Percentiles rank a stretch among this genome's conserved stretches.
These are phyloP conservation scores for Trichosporon sp. DNA, from an alignment of 1,284 basidiomycete genomes.

Conservation along the genomic window DNA sequence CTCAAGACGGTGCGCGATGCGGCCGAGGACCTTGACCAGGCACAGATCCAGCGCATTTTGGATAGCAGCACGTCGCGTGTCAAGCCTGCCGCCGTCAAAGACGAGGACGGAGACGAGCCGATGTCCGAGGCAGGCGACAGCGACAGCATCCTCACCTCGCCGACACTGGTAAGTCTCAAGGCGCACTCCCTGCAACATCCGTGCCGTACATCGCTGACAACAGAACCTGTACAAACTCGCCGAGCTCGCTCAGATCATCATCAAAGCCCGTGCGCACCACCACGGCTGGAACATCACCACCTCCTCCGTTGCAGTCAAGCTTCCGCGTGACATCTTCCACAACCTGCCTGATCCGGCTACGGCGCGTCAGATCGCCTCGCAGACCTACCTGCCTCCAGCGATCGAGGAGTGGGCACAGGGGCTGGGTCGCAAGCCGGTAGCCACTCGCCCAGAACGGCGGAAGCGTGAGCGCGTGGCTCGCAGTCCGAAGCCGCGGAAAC, in stretches of 20 bases:
- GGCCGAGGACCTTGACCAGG: conserved; percentile 17
- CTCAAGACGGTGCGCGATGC: conserved; percentile 72
- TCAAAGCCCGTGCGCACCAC: conserved; percentile 62
- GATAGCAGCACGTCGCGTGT: background rate
- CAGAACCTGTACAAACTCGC: conserved; percentile 84
- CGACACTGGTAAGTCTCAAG: conserved; percentile 12
- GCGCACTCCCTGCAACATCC: background rate
- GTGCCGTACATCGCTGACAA: background rate
- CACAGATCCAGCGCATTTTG: conserved; percentile 7
- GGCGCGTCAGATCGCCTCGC: conserved; percentile 24
- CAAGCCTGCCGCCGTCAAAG: conserved; percentile 58
- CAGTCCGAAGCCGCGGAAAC: background rate
- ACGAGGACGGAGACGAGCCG: conserved; percentile 54
- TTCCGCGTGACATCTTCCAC: conserved; percentile 75
- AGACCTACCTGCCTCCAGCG: conserved; percentile 32
- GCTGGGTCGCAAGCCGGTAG: conserved; percentile 19
- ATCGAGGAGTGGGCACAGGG: conserved; percentile 24
- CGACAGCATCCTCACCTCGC: conserved; percentile 2
- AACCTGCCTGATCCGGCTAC: conserved; percentile 28
- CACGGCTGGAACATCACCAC: conserved; percentile 71
- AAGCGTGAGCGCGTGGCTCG: conserved; percentile 7
- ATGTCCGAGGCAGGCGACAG: background rate
- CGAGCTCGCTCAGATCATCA: conserved; percentile 81
- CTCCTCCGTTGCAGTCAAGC: conserved; percentile 70
- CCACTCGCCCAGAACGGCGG: background rate